phyloP scores from a whole-genome alignment of 139 green algal genomes.

The Ostreobium quekettii region DNA sequence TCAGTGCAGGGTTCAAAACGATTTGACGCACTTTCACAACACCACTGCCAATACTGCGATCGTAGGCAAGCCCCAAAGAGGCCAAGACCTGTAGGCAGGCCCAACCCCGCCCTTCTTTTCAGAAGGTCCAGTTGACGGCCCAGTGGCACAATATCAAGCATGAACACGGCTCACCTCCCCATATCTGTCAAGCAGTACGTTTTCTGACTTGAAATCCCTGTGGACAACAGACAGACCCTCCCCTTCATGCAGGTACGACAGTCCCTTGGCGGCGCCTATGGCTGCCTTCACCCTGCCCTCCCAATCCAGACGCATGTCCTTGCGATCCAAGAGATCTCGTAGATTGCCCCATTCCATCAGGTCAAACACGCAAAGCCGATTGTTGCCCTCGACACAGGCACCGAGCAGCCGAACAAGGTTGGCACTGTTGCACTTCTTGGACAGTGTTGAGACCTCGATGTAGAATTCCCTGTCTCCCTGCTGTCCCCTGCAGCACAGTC shows the following conservation, averaged over 20 bases:
- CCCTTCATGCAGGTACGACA: conserved; percentile 41
- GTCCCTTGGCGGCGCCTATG: conserved; percentile 31
- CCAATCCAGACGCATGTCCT: conserved; percentile 31
- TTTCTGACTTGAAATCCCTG: conserved; percentile 50
- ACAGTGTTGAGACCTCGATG: conserved; percentile 38
- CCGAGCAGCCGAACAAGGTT: conserved; percentile 41
- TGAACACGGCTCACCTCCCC: too few species aligned
- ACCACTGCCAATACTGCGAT: too few species aligned
- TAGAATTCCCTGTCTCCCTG: conserved; percentile 48
- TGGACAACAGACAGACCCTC: conserved; percentile 35
- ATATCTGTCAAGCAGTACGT: conserved; percentile 42
- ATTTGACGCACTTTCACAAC: too few species aligned
- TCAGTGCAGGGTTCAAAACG: too few species aligned
- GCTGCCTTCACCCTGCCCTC: conserved; percentile 28
- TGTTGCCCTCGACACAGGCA: conserved; percentile 36
- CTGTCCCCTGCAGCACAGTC: conserved; percentile 8
- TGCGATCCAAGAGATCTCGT: conserved; percentile 6
- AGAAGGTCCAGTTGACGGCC: too few species aligned
- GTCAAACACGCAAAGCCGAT: conserved; percentile 30
- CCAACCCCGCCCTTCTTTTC: too few species aligned
- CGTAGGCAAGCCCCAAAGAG: too few species aligned
- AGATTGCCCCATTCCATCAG: conserved; percentile 23
- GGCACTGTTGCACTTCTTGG: conserved; percentile 24
- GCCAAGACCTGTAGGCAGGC: too few species aligned
- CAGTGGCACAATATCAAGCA: too few species aligned